Evolutionary conservation across 2,329 filamentous ascomycete species (phyloP).

Genomic region (Claviceps pazoutovae): DNA sequence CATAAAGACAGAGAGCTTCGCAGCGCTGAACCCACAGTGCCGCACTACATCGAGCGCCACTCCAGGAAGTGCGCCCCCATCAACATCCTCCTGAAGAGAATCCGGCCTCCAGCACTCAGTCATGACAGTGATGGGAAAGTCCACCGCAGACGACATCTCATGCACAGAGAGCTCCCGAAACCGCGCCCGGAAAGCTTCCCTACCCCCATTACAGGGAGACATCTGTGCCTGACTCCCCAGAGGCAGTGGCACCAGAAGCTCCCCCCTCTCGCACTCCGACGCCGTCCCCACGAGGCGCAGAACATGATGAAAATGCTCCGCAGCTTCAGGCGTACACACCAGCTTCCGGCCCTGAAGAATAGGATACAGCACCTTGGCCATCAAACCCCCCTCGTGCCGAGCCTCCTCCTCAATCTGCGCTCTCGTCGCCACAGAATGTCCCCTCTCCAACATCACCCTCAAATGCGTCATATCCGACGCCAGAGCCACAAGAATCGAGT

Average conservation of each 20-base stretch:
- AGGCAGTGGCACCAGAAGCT: conserved; percentile 18
- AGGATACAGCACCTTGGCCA: conserved; percentile 23
- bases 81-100: conserved; percentile 13
- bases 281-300: conserved; percentile 23
- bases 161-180: conserved; percentile 22
- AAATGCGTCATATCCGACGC: conserved; percentile 26
- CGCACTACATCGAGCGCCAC: conserved; percentile 21
- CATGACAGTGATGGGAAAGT: conserved; percentile 21
- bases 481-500: conserved; percentile 26
- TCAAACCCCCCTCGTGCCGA: conserved; percentile 14
- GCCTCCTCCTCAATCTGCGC: conserved; percentile 23
- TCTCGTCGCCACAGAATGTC: conserved; percentile 19
- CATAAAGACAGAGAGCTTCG: conserved; percentile 26
- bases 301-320: conserved; percentile 25
- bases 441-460: conserved; percentile 18
- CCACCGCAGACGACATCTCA: conserved; percentile 17
- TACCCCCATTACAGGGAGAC: no score
- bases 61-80: conserved; percentile 15
- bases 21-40: conserved; percentile 19
- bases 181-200: conserved; percentile 7
- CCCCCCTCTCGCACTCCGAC: conserved; percentile 22
- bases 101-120: conserved; percentile 15
- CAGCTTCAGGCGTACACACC: conserved; percentile 25
- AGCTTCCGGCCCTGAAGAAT: conserved; percentile 18
- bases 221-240: no score